Evolutionary conservation across 345 rosid genomes (phyloP).

Genomic region (Atalantia buxifolia): DNA sequence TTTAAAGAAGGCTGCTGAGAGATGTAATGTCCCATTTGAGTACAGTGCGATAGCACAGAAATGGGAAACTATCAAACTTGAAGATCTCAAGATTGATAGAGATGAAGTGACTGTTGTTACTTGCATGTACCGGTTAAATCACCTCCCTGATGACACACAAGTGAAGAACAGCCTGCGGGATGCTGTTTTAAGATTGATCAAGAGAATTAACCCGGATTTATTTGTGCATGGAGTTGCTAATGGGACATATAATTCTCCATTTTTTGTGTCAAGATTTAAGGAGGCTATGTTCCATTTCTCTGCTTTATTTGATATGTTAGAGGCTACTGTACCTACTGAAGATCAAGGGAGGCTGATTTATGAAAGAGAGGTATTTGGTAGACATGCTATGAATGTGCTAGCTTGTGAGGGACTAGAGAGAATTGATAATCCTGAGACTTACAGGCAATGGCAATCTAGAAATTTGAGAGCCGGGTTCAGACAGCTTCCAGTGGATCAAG

Average conservation of each 20-base stretch:
- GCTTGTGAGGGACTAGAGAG: constrained; percentile 62
- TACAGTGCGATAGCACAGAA: constrained; percentile 47
- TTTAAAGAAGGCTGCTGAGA: constrained; percentile 36
- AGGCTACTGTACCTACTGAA: constrained; percentile 41
- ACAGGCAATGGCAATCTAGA: constrained; percentile 54
- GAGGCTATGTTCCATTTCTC: constrained; percentile 62
- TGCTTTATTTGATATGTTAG: constrained; percentile 50
- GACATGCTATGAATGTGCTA: constrained; percentile 48
- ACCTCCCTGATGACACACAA: constrained; percentile 52
- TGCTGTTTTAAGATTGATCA: constrained; percentile 42
- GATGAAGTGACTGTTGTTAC: constrained; percentile 45
- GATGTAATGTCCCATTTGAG: constrained; percentile 51
- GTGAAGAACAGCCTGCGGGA: constrained; percentile 42
- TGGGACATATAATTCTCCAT: constrained; percentile 51
- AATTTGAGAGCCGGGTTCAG: constrained; percentile 44
- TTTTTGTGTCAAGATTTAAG: constrained; percentile 48
- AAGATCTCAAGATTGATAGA: constrained; percentile 40
- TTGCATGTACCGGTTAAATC: constrained; percentile 30
- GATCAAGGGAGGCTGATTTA: constrained; percentile 39
- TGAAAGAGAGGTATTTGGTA: constrained; percentile 41
- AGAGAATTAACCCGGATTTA: constrained; percentile 36
- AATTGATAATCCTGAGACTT: constrained; percentile 58
- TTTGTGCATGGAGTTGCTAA: constrained; percentile 40
- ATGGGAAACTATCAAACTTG: constrained; percentile 52
- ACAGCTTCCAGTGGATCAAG: constrained; percentile 34